phyloP scores from a whole-genome alignment of 2,329 filamentous ascomycete genomes.

The Canariomyces notabilis region DNA sequence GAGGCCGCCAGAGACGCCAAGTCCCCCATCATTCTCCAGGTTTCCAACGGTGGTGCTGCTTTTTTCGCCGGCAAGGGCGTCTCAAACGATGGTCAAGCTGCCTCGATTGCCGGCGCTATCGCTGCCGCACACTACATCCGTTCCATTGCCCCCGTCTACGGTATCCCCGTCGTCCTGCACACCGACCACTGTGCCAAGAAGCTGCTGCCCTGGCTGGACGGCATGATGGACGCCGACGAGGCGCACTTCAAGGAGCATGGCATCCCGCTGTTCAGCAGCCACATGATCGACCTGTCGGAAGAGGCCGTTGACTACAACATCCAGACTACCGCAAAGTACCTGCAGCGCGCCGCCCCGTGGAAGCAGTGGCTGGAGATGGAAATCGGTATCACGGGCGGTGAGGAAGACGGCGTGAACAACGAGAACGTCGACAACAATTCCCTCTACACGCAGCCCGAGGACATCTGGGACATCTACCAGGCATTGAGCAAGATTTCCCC shows the following conservation, averaged over 20 bases:
- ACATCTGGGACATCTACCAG: slow-evolving; percentile 87
- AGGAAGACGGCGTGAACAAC: slow-evolving; percentile 64
- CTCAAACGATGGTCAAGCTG: slow-evolving; percentile 69
- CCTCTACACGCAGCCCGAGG: slow-evolving; percentile 87
- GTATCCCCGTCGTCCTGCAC: slow-evolving; percentile 87
- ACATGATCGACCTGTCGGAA: slow-evolving; percentile 99
- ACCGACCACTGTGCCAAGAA: slow-evolving; percentile 99
- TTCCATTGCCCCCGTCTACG: slow-evolving; percentile 78
- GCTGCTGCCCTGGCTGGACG: slow-evolving; percentile 95
- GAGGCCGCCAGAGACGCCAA: slow-evolving; percentile 93
- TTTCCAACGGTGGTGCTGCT: slow-evolving; percentile 87
- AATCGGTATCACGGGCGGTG: slow-evolving; percentile 85
- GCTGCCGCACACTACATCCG: slow-evolving; percentile 93
- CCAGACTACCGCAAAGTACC: slow-evolving; percentile 83
- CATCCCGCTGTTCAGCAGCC: slow-evolving; percentile 88
- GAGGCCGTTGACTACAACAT: slow-evolving; percentile 89
- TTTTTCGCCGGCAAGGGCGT: slow-evolving; percentile 92
- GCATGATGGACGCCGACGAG: slow-evolving; percentile 93
- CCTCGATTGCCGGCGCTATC: slow-evolving; percentile 81
- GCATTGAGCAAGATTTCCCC: slow-evolving; percentile 79
- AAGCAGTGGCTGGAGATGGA: slow-evolving; percentile 99
- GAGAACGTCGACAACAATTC: slow-evolving; percentile 23
- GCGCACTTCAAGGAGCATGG: slow-evolving; percentile 88
- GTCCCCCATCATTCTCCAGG: slow-evolving; percentile 70
- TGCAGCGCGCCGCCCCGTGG: slow-evolving; percentile 91